Evolutionary conservation across 2,329 filamentous ascomycete species (phyloP).

Genomic region (Botrytis pseudocinerea): DNA sequence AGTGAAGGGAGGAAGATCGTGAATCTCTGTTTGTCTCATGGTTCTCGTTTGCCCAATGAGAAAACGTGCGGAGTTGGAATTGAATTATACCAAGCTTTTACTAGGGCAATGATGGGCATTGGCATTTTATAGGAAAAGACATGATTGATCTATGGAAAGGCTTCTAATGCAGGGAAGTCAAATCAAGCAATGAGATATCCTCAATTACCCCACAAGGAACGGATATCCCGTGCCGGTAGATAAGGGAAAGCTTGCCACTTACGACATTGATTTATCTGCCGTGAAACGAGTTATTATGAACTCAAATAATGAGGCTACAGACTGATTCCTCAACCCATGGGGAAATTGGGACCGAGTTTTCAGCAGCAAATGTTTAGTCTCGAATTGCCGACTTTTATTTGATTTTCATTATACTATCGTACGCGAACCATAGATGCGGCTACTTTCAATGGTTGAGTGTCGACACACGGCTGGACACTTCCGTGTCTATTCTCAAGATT

Average conservation of each 20-base stretch:
- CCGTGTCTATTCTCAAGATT: neutral
- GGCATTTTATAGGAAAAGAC: constrained; percentile 10
- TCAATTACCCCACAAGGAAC: neutral
- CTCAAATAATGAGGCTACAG: neutral
- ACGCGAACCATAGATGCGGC: neutral
- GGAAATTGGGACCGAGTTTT: neutral
- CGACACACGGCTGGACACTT: neutral
- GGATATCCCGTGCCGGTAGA: constrained; percentile 2
- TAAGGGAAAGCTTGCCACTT: constrained; percentile 5
- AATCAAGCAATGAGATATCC: neutral
- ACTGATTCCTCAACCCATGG: neutral
- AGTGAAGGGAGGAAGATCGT: neutral
- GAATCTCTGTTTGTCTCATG: constrained; percentile 13
- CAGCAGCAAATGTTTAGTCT: neutral
- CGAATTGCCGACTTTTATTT: neutral
- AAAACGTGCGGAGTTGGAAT: neutral
- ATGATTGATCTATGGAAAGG: neutral
- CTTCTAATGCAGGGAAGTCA: neutral
- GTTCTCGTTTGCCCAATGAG: neutral
- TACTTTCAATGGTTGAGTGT: neutral
- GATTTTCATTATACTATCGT: neutral
- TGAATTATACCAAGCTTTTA: neutral
- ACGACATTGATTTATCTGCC: neutral
- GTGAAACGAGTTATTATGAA: neutral
- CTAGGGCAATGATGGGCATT: neutral